Base-by-base conservation (phyloP, 371 early-diverging fungal species). In the Circinella minor region DNA sequence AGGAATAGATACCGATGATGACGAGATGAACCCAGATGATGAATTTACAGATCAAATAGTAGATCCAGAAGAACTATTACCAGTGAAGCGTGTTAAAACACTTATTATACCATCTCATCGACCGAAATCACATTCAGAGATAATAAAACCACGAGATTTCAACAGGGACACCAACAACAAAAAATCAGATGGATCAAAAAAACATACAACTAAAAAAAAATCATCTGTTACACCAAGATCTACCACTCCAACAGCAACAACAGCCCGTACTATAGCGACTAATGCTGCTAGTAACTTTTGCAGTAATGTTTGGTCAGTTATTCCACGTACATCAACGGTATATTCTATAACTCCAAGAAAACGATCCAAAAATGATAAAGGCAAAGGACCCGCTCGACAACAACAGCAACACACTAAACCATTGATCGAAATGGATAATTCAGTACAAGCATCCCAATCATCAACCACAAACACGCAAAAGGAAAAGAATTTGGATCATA, bases 61-160 rank as follows among this genome's bases (percentile, higher is more conserved):
- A n/a, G 57, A 57, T 57, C 57, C 57, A n/a, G 57, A 57, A 18
- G 57, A 57, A 57, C 4, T 17, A n/a, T 13, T 57, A 27, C 57
- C 57, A 57, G 14, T 14, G 6, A 18, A 57, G 34, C 36, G 34
- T 11, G 27, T 57, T 5, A 34, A 18, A 34, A 34, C 18, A 57
- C 57, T 57, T 27, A 8, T 57, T 27, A 11, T 57, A 5, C 57
- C 57, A 5, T 5, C 13, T 27, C 57, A n/a, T 27, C 57, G 57
- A 27, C 57, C 17, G 8, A 55, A 18, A 18, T 37, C 57, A n/a
- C 57, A 27, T 57, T 57, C 57, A 4, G 34, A 18, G 27, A 27
- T 27, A 0, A 27, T 27, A 57, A 14, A 18, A 34, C 57, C 15
- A n/a, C 54, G 14, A 43, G 11, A 43, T 27, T 27, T 27, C 27